Percentiles rank a stretch among this genome's conserved stretches.
phyloP scores from a whole-genome alignment of 345 rosid genomes.

The Eutrema yunnanense region DNA sequence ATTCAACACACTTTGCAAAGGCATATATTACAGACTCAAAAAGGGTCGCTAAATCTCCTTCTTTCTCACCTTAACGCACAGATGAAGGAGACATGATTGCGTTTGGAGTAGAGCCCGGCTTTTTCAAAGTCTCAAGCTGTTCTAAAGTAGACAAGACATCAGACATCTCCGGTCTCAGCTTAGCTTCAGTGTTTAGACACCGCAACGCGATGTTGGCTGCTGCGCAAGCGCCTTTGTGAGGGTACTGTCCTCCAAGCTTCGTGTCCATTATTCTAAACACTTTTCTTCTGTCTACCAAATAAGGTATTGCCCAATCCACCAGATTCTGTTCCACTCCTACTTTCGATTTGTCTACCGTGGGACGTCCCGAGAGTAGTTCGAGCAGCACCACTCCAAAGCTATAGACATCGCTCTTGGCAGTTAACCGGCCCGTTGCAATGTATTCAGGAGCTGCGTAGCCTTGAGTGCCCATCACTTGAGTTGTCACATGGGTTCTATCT shows the following conservation, averaged over 20 bases:
- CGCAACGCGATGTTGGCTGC: slow-evolving; percentile 48
- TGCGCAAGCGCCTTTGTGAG: slow-evolving; percentile 50
- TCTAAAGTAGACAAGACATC: slow-evolving; percentile 45
- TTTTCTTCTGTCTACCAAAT: slow-evolving; percentile 54
- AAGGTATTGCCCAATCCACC: slow-evolving; percentile 74
- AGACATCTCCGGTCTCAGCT: slow-evolving; percentile 53
- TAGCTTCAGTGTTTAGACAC: slow-evolving; percentile 48
- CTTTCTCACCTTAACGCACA: not conserved
- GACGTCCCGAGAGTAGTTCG: slow-evolving; percentile 59
- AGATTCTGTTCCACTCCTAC: slow-evolving; percentile 54
- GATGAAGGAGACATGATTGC: slow-evolving; percentile 12
- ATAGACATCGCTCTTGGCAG: slow-evolving; percentile 57
- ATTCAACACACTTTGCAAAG: not conserved
- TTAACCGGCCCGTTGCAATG: slow-evolving; percentile 68
- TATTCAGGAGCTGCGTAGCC: slow-evolving; percentile 98
- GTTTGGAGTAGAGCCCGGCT: not conserved
- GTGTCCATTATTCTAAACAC: slow-evolving; percentile 64
- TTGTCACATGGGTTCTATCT: slow-evolving; percentile 89
- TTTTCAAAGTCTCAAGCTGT: slow-evolving; percentile 3
- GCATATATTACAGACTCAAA: slow-evolving; percentile 4
- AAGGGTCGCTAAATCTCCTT: not conserved
- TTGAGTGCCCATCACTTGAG: slow-evolving; percentile 79
- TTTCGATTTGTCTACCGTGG: slow-evolving; percentile 42
- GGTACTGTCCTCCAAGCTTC: slow-evolving; percentile 60
- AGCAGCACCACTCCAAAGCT: slow-evolving; percentile 71